These are phyloP conservation scores for Oryza nivara DNA, from an alignment of 176 grass and related monocot genomes.

Conservation along the genomic window DNA sequence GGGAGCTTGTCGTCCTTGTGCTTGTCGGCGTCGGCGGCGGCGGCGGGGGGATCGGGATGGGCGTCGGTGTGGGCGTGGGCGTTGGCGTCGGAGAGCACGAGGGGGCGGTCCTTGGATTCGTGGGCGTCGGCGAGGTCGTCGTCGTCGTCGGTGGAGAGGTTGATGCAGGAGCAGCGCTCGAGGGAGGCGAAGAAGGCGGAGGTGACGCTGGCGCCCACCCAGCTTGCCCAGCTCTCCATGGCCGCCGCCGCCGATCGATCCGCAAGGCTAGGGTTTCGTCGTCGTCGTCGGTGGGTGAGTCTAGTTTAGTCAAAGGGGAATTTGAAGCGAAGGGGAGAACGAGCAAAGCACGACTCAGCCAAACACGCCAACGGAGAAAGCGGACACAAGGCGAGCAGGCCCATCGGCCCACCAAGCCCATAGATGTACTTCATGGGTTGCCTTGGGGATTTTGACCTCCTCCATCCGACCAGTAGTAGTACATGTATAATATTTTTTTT, in stretches of 20 bases:
- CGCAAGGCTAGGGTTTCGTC: constrained; percentile 32
- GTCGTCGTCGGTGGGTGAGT: no score
- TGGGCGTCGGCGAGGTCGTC: constrained; percentile 39
- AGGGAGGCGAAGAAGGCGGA: constrained; percentile 91
- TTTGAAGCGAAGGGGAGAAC: no score
- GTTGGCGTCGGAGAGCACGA: constrained; percentile 49
- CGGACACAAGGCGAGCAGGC: no score
- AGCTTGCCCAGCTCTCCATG: constrained; percentile 66
- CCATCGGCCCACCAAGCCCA: no score
- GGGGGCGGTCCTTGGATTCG: constrained; percentile 60
- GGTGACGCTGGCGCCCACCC: constrained; percentile 60
- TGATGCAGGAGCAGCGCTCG: constrained; percentile 92
- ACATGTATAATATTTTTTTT: no score
- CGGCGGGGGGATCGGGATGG: not conserved
- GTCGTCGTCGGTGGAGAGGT: constrained; percentile 66
- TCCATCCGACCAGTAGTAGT: no score
- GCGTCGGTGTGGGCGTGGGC: not conserved
- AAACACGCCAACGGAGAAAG: no score
- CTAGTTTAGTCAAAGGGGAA: not conserved
- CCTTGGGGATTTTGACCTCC: no score
- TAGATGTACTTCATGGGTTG: no score
- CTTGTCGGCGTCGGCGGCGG: not conserved
- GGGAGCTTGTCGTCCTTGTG: constrained; percentile 20
- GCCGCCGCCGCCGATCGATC: not conserved
- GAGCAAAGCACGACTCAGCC: no score